Percentiles rank a stretch among this genome's conserved stretches.
These are phyloP conservation scores for Mortierella sp. DNA, from an alignment of 371 early-diverging fungal species.

Conservation along the genomic window DNA sequence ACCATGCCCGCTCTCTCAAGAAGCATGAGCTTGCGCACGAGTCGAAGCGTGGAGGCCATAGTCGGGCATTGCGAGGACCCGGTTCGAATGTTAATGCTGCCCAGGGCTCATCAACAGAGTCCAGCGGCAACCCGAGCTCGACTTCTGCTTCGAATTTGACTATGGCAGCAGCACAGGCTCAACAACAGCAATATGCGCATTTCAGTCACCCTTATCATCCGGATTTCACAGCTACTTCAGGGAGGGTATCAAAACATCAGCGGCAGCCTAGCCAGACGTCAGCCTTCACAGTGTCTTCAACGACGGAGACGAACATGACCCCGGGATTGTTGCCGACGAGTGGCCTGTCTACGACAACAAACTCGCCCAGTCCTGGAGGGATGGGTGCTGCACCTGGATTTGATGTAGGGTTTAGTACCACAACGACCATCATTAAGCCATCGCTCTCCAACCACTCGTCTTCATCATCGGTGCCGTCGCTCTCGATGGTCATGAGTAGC, in stretches of 20 bases:
- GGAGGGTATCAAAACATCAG: slow-evolving; percentile 27
- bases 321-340: slow-evolving; percentile 17
- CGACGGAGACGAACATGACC: slow-evolving; percentile 10
- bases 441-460: slow-evolving; percentile 34
- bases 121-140: neutral
- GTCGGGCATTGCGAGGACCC: slow-evolving; percentile 19
- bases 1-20: slow-evolving; percentile 79
- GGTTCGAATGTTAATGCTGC: slow-evolving; percentile 6
- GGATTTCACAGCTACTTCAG: slow-evolving; percentile 15
- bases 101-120: neutral
- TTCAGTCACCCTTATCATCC: slow-evolving; percentile 30
- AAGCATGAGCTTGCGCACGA: slow-evolving; percentile 75
- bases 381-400: slow-evolving; percentile 9
- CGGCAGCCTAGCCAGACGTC: slow-evolving; percentile 37
- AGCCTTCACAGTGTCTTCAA: slow-evolving; percentile 10
- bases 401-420: slow-evolving; percentile 10
- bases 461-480: slow-evolving; percentile 29
- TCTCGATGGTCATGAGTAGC: slow-evolving; percentile 44
- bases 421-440: slow-evolving; percentile 24
- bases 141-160: no score
- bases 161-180: slow-evolving; percentile 6
- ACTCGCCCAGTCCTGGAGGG: slow-evolving; percentile 30
- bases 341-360: slow-evolving; percentile 16
- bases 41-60: slow-evolving; percentile 7
- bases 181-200: slow-evolving; percentile 21